Conservation (phyloP, 179 eudicot species). For the Monotropa hypopitys region DNA sequence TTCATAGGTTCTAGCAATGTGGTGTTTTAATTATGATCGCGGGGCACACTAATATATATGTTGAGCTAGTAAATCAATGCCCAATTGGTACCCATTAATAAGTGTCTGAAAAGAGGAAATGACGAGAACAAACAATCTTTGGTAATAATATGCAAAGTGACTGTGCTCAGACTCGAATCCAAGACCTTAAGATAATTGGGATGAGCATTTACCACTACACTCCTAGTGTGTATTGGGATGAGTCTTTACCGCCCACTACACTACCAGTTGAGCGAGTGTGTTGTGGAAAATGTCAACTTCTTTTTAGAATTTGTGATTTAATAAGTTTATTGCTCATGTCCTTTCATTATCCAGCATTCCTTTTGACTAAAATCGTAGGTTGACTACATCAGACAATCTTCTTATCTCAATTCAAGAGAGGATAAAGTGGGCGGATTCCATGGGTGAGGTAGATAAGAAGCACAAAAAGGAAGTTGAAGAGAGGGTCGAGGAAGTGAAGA, state of each 20-base stretch:
- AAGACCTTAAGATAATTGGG: too few species aligned
- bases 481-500: slow-evolving; percentile 63
- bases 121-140: too few species aligned
- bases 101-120: too few species aligned
- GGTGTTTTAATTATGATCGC: neutral
- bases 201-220: too few species aligned
- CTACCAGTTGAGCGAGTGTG: neutral
- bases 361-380: slow-evolving; percentile 26
- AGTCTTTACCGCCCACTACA: too few species aligned
- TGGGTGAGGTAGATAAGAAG: slow-evolving; percentile 79
- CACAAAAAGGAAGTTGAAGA: slow-evolving; percentile 79
- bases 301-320: neutral
- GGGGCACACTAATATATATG: neutral
- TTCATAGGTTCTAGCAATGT: neutral
- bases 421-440: slow-evolving; percentile 92
- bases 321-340: neutral
- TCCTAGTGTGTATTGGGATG: too few species aligned
- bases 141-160: too few species aligned
- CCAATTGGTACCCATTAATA: too few species aligned
- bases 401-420: slow-evolving; percentile 81
- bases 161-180: too few species aligned
- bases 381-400: slow-evolving; percentile 72
- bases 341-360: neutral
- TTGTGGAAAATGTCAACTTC: too few species aligned
- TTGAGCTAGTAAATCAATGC: too few species aligned